Evolutionary conservation across 306 rosid genomes (phyloP).

Genomic region (Dalbergia cochinchinensis): DNA sequence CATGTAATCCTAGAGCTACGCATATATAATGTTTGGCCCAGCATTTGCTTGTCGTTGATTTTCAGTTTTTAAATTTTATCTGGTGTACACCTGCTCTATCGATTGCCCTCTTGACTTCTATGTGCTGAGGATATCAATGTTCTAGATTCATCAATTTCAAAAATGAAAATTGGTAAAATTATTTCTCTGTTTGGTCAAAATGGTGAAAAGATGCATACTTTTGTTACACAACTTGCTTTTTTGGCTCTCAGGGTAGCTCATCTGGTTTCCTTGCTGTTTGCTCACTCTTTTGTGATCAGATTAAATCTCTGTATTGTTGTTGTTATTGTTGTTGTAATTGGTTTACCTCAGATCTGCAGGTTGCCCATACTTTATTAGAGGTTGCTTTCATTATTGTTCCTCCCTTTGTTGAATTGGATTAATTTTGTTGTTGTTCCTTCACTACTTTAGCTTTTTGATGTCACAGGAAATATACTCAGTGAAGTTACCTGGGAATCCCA

Average conservation of each 20-base stretch:
- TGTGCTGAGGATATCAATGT: neutral
- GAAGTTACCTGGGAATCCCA: conserved; percentile 91
- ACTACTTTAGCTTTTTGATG: conserved; percentile 35
- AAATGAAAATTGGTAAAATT: neutral
- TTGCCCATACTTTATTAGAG: neutral
- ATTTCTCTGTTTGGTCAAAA: neutral
- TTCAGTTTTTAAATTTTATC: no score
- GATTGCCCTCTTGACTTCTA: neutral
- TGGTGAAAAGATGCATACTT: neutral
- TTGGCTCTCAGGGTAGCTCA: neutral
- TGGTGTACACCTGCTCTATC: neutral
- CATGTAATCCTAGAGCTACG: neutral
- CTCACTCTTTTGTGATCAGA: conserved; percentile 19
- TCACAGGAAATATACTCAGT: conserved; percentile 88
- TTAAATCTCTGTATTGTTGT: neutral
- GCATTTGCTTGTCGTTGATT: neutral
- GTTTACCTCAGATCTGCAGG: neutral
- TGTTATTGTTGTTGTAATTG: conserved; percentile 5
- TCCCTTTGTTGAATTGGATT: neutral
- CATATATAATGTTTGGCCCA: neutral
- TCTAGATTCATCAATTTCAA: neutral
- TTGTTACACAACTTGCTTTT: neutral
- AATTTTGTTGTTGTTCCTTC: conserved; percentile 12
- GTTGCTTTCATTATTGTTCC: conserved; percentile 1
- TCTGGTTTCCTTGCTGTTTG: conserved; percentile 15